phyloP scores from a whole-genome alignment of 805 yeast species.

The Starmerella floris region DNA sequence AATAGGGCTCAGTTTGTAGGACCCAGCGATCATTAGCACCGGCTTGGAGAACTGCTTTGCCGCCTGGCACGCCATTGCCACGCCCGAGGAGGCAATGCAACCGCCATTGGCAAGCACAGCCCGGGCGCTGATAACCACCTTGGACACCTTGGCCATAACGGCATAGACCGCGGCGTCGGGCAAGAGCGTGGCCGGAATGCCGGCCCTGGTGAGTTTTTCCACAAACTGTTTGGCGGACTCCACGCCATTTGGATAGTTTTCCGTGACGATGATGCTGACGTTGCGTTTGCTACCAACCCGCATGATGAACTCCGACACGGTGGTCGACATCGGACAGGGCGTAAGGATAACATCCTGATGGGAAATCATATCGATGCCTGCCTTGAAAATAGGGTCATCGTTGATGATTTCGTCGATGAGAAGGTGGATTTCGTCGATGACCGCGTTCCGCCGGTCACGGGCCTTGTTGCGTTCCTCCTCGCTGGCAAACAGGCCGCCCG shows the following conservation, averaged over 20 bases:
- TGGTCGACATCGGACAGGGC: conserved; percentile 88
- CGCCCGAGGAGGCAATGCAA: conserved; percentile 78
- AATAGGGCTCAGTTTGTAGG: conserved; percentile 81
- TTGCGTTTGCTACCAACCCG: conserved; percentile 81
- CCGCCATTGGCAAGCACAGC: conserved; percentile 96
- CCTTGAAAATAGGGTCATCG: conserved; percentile 80
- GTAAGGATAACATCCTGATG: conserved; percentile 60
- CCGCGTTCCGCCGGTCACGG: conserved; percentile 21
- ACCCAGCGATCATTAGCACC: conserved; percentile 86
- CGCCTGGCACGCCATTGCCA: conserved; percentile 83
- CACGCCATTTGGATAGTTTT: conserved; percentile 82
- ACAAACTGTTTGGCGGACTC: conserved; percentile 66
- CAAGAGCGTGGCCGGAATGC: conserved; percentile 77
- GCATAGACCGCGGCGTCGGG: conserved; percentile 92
- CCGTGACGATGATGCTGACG: conserved; percentile 80
- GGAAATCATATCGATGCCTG: conserved; percentile 87
- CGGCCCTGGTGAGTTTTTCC: conserved; percentile 62
- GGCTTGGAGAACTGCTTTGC: conserved; percentile 95
- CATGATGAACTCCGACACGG: conserved; percentile 73
- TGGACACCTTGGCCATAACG: conserved; percentile 93
- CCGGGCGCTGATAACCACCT: conserved; percentile 83
- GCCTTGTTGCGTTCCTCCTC: conserved; percentile 14
- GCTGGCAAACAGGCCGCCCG: conserved; percentile 15
- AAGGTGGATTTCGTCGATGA: conserved; percentile 46
- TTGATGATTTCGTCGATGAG: conserved; percentile 81